A percentile compares a stretch with the other conserved stretches of the same genome.
Evolutionary conservation across 2,329 filamentous ascomycete species (phyloP).

Genomic region (Myrmaecium sp.): DNA sequence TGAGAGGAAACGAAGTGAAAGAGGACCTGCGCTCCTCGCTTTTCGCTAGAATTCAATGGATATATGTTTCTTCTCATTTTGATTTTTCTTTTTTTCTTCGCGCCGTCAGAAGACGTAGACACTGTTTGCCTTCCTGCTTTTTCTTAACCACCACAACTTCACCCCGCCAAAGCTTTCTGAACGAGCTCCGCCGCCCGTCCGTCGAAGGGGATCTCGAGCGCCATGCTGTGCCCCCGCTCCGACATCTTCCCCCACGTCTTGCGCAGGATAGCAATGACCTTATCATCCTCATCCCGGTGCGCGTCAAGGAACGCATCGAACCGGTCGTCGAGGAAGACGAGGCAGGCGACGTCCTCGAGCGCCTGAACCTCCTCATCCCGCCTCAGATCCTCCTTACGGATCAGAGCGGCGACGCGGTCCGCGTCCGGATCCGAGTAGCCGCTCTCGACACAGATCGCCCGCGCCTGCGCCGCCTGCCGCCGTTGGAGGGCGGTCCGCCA

Average conservation of each 20-base stretch:
- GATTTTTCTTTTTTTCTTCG: no score
- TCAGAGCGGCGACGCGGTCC: constrained; percentile 48
- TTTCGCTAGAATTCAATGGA: no score
- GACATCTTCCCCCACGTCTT: constrained; percentile 27
- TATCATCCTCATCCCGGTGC: constrained; percentile 64
- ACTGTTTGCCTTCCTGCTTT: no score
- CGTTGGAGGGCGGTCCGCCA: constrained; percentile 64
- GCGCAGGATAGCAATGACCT: constrained; percentile 40
- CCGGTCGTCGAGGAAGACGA: constrained; percentile 78
- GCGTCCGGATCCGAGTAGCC: constrained; percentile 38
- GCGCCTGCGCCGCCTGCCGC: constrained; percentile 47
- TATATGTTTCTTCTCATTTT: no score
- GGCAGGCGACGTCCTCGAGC: constrained; percentile 70
- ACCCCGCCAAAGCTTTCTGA: constrained; percentile 15
- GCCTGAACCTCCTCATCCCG: constrained; percentile 51
- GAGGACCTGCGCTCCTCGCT: no score
- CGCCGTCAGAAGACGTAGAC: no score
- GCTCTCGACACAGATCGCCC: constrained; percentile 33
- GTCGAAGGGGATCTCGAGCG: constrained; percentile 17
- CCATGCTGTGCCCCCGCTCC: constrained; percentile 16
- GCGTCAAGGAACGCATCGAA: constrained; percentile 63
- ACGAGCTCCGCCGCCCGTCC: constrained; percentile 14
- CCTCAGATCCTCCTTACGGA: constrained; percentile 61
- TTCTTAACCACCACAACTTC: neutral
- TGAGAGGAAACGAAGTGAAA: no score